These are phyloP conservation scores for Pholiota conissans DNA, from an alignment of 768 basidiomycete genomes.

Conservation along the genomic window DNA sequence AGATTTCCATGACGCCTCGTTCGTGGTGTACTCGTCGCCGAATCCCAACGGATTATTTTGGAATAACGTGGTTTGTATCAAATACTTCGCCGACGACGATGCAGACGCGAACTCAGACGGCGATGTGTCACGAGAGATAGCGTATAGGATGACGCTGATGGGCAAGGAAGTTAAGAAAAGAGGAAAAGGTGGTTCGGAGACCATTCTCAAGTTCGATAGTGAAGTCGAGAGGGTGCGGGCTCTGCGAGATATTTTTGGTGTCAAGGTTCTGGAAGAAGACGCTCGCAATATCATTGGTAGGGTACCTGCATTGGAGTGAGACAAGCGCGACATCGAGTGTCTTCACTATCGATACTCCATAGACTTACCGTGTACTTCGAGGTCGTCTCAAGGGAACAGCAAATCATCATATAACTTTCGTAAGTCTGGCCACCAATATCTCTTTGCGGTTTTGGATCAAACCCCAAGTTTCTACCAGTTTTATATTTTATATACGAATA, in stretches of 20 bases:
- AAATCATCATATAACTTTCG: too few relatives aligned
- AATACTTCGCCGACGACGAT: background rate
- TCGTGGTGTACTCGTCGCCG: background rate
- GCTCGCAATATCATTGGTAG: background rate
- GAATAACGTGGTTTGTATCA: background rate
- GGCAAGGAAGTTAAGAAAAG: background rate
- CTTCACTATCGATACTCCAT: background rate
- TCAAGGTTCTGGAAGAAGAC: background rate
- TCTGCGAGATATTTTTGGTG: background rate
- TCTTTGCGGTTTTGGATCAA: too few relatives aligned
- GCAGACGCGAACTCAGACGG: background rate
- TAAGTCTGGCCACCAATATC: too few relatives aligned
- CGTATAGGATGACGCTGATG: background rate
- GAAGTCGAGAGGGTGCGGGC: background rate
- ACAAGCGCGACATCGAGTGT: background rate
- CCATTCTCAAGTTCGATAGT: background rate
- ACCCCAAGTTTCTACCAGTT: too few relatives aligned
- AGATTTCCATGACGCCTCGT: background rate
- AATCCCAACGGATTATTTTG: background rate
- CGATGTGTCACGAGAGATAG: background rate
- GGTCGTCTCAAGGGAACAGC: too few relatives aligned
- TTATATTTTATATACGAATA: too few relatives aligned
- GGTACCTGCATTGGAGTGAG: background rate
- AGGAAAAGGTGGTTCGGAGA: background rate
- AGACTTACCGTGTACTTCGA: too few relatives aligned